phyloP scores from a whole-genome alignment of 169 alveolate species.

The Plasmodium coatneyi region DNA sequence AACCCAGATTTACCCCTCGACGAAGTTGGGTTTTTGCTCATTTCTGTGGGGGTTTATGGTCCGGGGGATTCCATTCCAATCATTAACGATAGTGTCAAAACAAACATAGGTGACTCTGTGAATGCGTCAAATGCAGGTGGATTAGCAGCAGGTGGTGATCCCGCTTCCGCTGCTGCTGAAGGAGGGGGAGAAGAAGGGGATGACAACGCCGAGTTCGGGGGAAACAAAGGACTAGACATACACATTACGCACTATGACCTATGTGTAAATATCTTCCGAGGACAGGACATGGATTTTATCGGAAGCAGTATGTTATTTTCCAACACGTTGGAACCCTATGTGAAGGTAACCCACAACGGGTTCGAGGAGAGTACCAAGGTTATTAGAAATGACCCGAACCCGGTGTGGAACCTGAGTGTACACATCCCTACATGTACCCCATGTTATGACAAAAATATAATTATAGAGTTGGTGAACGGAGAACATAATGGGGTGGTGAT shows the following conservation, averaged over 20 bases:
- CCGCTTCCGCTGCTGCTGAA: neutral
- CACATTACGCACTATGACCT: constrained; percentile 67
- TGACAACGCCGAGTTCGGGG: neutral
- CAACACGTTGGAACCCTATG: constrained; percentile 84
- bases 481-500: constrained; percentile 81
- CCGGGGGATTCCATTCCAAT: constrained; percentile 90
- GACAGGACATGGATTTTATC: constrained; percentile 66
- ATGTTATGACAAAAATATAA: constrained; percentile 79
- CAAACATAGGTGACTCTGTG: constrained; percentile 10
- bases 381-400: constrained; percentile 86
- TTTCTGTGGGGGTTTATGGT: constrained; percentile 88
- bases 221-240: constrained; percentile 57
- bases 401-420: constrained; percentile 87
- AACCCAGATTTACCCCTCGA: constrained; percentile 80
- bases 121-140: neutral
- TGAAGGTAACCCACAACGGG: constrained; percentile 87
- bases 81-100: constrained; percentile 82
- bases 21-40: constrained; percentile 82
- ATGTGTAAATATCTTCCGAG: constrained; percentile 52
- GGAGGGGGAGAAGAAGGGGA: neutral
- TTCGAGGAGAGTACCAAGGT: constrained; percentile 83
- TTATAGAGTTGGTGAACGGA: constrained; percentile 83
- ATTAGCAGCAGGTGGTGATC: neutral
- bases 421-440: constrained; percentile 87
- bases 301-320: constrained; percentile 68